These are phyloP conservation scores for Yamadazyma taylorii DNA, from an alignment of 1,139 yeast genomes.

Conservation along the genomic window DNA sequence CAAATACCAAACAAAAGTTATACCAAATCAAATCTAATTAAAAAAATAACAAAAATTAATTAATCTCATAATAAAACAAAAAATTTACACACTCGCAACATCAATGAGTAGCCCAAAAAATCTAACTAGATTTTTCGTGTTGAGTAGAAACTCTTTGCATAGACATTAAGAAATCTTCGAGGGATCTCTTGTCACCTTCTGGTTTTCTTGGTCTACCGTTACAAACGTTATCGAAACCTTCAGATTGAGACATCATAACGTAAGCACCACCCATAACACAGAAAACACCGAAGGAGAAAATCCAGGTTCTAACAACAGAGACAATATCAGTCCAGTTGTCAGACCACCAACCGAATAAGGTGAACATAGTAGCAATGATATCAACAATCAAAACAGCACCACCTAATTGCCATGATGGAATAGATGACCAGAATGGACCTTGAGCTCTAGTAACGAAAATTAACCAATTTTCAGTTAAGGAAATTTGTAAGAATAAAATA, in stretches of 20 bases:
- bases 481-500: conserved; percentile 87
- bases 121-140: conserved; percentile 73
- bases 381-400: conserved; percentile 91
- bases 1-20: too few species aligned
- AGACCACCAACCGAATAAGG: conserved; percentile 97
- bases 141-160: conserved; percentile 99
- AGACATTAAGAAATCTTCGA: conserved; percentile 94
- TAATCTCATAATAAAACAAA: conserved; percentile 1
- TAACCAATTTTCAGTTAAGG: conserved; percentile 94
- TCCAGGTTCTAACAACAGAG: conserved; percentile 89
- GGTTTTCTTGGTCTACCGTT: conserved; percentile 82
- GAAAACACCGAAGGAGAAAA: conserved; percentile 95
- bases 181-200: conserved; percentile 68
- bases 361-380: conserved; percentile 85
- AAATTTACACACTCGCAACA: conserved; percentile 3
- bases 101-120: too few species aligned
- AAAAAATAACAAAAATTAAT: conserved; percentile 1
- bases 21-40: not conserved
- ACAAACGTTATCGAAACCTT: conserved; percentile 88
- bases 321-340: conserved; percentile 97
- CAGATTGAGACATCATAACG: conserved; percentile 87
- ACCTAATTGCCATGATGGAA: conserved; percentile 92
- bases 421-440: conserved; percentile 93
- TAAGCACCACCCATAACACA: conserved; percentile 96
- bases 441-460: conserved; percentile 93